Evolutionary conservation across 768 basidiomycete genomes (phyloP).

Genomic region (Boletus huronensis): DNA sequence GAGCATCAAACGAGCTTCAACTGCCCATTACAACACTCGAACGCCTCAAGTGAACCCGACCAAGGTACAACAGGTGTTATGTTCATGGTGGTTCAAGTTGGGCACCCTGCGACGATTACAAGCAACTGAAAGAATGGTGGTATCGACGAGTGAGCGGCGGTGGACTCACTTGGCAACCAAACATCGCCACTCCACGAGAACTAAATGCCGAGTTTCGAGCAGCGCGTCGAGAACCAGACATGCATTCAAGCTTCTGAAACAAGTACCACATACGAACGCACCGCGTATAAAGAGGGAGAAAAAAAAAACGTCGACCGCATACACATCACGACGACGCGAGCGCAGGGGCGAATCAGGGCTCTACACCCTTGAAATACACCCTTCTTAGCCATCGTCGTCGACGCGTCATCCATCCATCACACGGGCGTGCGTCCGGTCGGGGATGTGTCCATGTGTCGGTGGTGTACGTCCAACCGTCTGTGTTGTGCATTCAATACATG

Average conservation of each 20-base stretch:
- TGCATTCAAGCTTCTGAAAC: not conserved
- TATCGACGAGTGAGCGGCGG: not conserved
- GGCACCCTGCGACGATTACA: too few species aligned
- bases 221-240: not conserved
- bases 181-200: not conserved
- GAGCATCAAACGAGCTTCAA: too few species aligned
- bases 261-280: not conserved
- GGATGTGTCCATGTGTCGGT: constrained; percentile 71
- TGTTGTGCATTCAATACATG: too few species aligned
- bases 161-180: not conserved
- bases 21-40: too few species aligned
- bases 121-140: not conserved
- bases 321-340: too few species aligned
- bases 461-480: constrained; percentile 75
- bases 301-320: not conserved
- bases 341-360: not conserved
- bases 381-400: constrained; percentile 68
- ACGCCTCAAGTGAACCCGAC: too few species aligned
- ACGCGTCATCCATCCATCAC: constrained; percentile 54
- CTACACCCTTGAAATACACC: constrained; percentile 38
- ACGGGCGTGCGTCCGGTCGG: constrained; percentile 35
- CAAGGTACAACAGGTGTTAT: too few species aligned
- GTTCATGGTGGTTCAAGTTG: too few species aligned
- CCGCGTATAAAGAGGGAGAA: not conserved
- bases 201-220: not conserved